Percentiles rank a stretch among this genome's conserved stretches.
Conservation (phyloP, 441 rosid genomes). For the Euphorbia neoarborescens region DNA sequence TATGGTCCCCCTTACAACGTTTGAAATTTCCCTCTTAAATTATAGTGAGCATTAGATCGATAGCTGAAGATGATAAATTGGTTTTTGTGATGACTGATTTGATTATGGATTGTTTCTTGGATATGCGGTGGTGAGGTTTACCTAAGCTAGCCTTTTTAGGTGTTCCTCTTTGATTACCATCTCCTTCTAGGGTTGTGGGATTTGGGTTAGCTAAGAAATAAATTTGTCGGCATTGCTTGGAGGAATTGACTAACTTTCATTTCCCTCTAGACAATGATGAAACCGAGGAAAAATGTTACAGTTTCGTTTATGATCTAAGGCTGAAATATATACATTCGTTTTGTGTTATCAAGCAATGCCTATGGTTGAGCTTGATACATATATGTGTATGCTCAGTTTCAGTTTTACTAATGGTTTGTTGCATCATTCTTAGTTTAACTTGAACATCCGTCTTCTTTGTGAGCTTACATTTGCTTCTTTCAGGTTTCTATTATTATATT, state of each 20-base stretch:
- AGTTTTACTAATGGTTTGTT: background rate
- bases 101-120: too few species aligned
- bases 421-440: background rate
- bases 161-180: background rate
- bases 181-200: background rate
- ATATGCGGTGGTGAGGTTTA: background rate
- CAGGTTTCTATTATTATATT: conserved; percentile 21
- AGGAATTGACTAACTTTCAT: background rate
- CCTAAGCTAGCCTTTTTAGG: background rate
- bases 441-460: background rate
- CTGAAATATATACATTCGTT: background rate
- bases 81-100: background rate
- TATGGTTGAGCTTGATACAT: background rate
- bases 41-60: background rate
- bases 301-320: background rate
- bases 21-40: background rate
- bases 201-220: background rate
- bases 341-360: background rate
- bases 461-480: conserved; percentile 9
- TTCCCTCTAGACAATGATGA: background rate
- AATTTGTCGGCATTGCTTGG: background rate
- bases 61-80: too few species aligned
- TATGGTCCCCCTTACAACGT: background rate
- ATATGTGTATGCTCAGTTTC: too few species aligned
- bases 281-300: background rate